Base-by-base conservation (phyloP, 23 red algal species). In the Agarophyton chilense region DNA sequence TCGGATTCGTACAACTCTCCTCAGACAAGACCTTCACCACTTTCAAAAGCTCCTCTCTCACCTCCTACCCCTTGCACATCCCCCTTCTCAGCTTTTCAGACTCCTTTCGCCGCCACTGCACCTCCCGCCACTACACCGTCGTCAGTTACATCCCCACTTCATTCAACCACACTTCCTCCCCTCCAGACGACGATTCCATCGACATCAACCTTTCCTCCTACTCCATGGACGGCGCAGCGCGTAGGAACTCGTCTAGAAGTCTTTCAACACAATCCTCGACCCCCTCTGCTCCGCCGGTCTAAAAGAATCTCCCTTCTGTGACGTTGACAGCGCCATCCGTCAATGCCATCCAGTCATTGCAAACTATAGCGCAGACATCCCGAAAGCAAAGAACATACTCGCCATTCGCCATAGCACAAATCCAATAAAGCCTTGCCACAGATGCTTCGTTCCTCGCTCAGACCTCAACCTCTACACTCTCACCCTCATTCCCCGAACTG, bases 301-400 rank as follows among this genome's bases (percentile, higher is more conserved):
- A 10, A 10, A 36, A 9, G 72, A 40, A 10, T 50, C 51, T 40
- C 41, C 43, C 41, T 51, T 77, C 41, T 22, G 72, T 42, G 72
- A 51, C 38, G 0, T 25, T 51, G 39, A 77, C 41, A 0, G 72
- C 42, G 0, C 1, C 32, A 21, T 77, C 43, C 72, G 72, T 10
- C n/a, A 77, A 14, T 77, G 35, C 22, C 72, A 50, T 33, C 50
- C 12, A 50, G 0, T 77, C 41, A 77, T 46, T 40, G 17, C 17
- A 11, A 77, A 11, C 72, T 51, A 77, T 0, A 51, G 72, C 72
- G 72, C 72, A 10, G 43, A 77, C 21, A 77, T 77, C 50, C 43
- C 22, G 11, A 11, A 49, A 51, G 13, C 50, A n/a, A 77, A 77
- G 22, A 25, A 28, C 38, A 77, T 77, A 8, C 50, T 29, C 72